A percentile compares a stretch with the other conserved stretches of the same genome.
Conservation (phyloP, 1,284 basidiomycete genomes). For the Apiotrichum montevideense region DNA sequence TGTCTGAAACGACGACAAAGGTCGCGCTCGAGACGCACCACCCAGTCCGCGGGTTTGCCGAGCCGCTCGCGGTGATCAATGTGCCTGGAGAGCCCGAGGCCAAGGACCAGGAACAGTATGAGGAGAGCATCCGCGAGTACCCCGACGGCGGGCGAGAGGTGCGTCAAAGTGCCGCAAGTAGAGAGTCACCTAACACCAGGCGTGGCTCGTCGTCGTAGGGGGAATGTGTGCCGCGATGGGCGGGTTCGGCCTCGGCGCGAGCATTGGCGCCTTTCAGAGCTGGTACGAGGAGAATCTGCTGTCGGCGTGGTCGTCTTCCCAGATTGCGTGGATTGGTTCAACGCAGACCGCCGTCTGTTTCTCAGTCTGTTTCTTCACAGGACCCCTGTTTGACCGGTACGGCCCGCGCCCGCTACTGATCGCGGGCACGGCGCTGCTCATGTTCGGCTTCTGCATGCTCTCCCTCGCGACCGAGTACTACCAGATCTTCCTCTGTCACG, state of each 20-base stretch:
- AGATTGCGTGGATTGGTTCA: slow-evolving; percentile 30
- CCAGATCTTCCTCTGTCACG: slow-evolving; percentile 29
- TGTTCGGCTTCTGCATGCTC: slow-evolving; percentile 24
- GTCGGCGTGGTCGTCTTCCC: slow-evolving; percentile 17
- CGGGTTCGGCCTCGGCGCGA: slow-evolving; percentile 16
- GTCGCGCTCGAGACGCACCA: too few species aligned
- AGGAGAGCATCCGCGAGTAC: too few species aligned
- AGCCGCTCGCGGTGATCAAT: too few species aligned
- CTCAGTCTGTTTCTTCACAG: slow-evolving; percentile 23
- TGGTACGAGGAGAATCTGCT: slow-evolving; percentile 23
- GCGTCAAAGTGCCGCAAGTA: too few species aligned
- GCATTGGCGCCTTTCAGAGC: slow-evolving; percentile 18
- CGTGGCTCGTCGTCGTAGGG: slow-evolving; percentile 12
- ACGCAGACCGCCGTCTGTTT: slow-evolving; percentile 27
- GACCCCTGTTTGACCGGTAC: slow-evolving; percentile 29
- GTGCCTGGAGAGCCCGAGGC: too few species aligned
- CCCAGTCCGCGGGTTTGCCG: too few species aligned
- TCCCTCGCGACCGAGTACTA: slow-evolving; percentile 25
- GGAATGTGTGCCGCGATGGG: slow-evolving; percentile 15
- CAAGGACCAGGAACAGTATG: too few species aligned
- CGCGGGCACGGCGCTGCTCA: slow-evolving; percentile 15
- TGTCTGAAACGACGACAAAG: too few species aligned
- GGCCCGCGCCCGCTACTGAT: slow-evolving; percentile 25
- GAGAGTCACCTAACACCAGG: slow-evolving; percentile 1
- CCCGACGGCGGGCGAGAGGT: too few species aligned